Evolutionary conservation across 176 grass and related monocot genomes (phyloP).

Genomic region (Avena atlantica): DNA sequence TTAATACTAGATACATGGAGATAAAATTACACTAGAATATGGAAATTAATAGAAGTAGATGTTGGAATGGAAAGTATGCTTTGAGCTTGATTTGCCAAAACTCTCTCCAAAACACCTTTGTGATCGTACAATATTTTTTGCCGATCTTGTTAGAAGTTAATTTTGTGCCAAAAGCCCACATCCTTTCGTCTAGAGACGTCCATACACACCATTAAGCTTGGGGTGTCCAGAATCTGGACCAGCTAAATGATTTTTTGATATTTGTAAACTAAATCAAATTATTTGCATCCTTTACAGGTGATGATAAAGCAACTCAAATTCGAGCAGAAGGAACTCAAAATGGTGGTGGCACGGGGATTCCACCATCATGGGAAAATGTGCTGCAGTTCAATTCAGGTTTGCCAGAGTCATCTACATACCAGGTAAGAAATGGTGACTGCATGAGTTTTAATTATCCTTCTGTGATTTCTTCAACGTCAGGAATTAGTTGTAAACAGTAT

Average conservation of each 20-base stretch:
- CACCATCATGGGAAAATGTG: constrained; percentile 91
- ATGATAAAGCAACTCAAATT: constrained; percentile 55
- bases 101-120: not conserved
- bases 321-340: constrained; percentile 48
- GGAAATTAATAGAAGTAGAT: not conserved
- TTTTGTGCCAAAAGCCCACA: constrained; percentile 1
- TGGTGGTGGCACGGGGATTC: constrained; percentile 49
- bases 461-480: not conserved
- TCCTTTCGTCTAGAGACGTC: not conserved
- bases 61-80: not conserved
- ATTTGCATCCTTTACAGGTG: constrained; percentile 51
- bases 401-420: constrained; percentile 52
- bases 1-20: constrained; percentile 22
- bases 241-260: constrained; percentile 31
- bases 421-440: constrained; percentile 46
- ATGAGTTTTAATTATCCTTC: not conserved
- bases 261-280: constrained; percentile 28
- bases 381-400: constrained; percentile 62
- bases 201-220: not conserved
- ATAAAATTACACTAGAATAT: not conserved
- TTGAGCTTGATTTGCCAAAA: constrained; percentile 5
- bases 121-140: not conserved
- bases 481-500: constrained; percentile 4
- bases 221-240: not conserved
- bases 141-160: not conserved